Evolutionary conservation across 495 filamentous ascomycete genomes (phyloP).

Genomic region (Tuber umbilicatum): DNA sequence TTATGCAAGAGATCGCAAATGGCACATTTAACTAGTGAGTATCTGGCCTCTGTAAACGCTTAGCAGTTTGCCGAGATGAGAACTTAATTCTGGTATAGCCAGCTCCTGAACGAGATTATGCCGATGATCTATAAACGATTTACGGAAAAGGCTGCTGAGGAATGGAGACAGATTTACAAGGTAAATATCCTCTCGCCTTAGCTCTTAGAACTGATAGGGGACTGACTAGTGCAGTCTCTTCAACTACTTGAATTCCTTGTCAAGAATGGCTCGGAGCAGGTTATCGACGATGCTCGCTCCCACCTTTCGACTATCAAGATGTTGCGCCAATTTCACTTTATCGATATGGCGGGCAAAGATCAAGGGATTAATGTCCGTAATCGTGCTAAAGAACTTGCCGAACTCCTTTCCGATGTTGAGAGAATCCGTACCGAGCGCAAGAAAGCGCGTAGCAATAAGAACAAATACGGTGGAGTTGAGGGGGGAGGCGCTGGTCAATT

Average conservation of each 20-base stretch:
- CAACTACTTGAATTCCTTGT: conserved; percentile 96
- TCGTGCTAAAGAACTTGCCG: conserved; percentile 87
- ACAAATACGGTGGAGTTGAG: conserved; percentile 91
- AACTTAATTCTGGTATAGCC: conserved; percentile 51
- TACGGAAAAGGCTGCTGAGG: conserved; percentile 94
- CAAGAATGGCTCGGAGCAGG: conserved; percentile 95
- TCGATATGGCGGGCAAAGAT: conserved; percentile 94
- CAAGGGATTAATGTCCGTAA: conserved; percentile 97
- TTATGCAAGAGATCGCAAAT: conserved; percentile 97
- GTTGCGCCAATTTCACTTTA: conserved; percentile 97
- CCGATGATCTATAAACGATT: conserved; percentile 99
- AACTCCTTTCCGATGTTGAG: conserved; percentile 89
- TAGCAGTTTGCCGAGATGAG: not conserved
- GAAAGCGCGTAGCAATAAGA: conserved; percentile 79
- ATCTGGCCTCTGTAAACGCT: not conserved
- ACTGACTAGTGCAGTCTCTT: conserved; percentile 52
- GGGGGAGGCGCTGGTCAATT: conserved; percentile 66
- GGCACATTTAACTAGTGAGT: conserved; percentile 96
- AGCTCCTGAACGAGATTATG: conserved; percentile 98
- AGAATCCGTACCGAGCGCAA: conserved; percentile 87
- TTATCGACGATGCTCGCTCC: conserved; percentile 93
- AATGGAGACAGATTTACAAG: conserved; percentile 99
- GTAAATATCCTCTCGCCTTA: conserved; percentile 41
- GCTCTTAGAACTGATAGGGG: not conserved
- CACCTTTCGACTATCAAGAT: conserved; percentile 94